Base-by-base conservation (phyloP, 176 grass and related monocot genomes). In the Puccinellia tenuiflora region DNA sequence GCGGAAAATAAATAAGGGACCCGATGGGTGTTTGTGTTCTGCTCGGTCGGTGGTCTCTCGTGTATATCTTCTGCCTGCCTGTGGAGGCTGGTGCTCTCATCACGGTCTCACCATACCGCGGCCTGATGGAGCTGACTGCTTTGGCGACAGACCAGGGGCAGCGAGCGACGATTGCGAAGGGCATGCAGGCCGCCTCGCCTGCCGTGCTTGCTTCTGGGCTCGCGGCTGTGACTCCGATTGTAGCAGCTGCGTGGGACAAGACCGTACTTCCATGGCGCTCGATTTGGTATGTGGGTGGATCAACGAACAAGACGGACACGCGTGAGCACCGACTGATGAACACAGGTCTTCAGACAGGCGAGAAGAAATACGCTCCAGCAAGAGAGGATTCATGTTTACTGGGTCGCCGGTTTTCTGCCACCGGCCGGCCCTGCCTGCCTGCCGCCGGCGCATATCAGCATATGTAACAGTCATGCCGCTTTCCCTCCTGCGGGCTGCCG, bases 181-280 rank as follows among this genome's bases (percentile, higher is more conserved):
- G 40, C 83, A 81, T 89, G 83, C 88, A 85, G 52, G 68, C 18
- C 70, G 57, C 80, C 42, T 88, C 42, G 81, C 66, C 81, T 65
- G 66, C 67, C 68, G 50, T 67, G 12, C 52, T 70, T 67, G 12
- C 52, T 70, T n/a, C n/a, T 75, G 37, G 38, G 67, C 28, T 16
- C 42, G 35, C 59, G 18, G 61, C 20, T 3, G 24, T 3, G 17
- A 4, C 61, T 76, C 38, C 61, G 62, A 6, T 8, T 37, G 79
- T 29, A 21, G 48, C 52, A 33, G 25, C 86, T 30, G 28, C 38
- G 7, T 56, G 22, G 59, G 73, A 63, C 34, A 39, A 54, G 17
- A 50, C 21, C 65, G 34, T 59, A 26, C 31, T 52, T 60, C 62
- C 70, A 89, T 60, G 79, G 62, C 56, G 26, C 43, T 78, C 33